These are phyloP conservation scores for Colletotrichum spinosum DNA, from an alignment of 2,329 filamentous ascomycete species.

Conservation along the genomic window DNA sequence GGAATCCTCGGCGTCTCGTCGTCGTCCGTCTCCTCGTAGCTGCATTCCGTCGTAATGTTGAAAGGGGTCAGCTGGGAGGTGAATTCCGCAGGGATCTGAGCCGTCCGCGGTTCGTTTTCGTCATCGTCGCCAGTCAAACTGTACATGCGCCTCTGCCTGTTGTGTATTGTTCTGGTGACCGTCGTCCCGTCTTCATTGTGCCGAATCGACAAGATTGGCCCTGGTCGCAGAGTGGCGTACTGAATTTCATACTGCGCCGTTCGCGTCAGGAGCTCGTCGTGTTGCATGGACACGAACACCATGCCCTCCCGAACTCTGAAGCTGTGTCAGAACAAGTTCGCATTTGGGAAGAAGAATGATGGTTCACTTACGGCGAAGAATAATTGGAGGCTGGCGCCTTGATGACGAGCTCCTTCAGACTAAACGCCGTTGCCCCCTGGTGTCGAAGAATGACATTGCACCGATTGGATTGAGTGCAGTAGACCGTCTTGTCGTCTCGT, in stretches of 20 bases:
- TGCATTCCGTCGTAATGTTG: slow-evolving; percentile 69
- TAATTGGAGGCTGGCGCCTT: slow-evolving; percentile 83
- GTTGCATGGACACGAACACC: slow-evolving; percentile 89
- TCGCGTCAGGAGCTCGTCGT: slow-evolving; percentile 78
- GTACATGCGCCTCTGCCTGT: slow-evolving; percentile 58
- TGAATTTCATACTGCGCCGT: slow-evolving; percentile 83
- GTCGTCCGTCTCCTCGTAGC: slow-evolving; percentile 67
- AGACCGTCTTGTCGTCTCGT: slow-evolving; percentile 84
- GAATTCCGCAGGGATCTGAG: slow-evolving; percentile 70
- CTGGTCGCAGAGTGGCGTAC: slow-evolving; percentile 57
- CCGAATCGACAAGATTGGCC: slow-evolving; percentile 61
- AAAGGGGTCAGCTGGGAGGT: slow-evolving; percentile 60
- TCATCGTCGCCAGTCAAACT: slow-evolving; percentile 57
- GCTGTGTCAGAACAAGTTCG: slow-evolving; percentile 18
- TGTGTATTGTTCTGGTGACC: slow-evolving; percentile 54
- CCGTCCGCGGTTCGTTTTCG: slow-evolving; percentile 57
- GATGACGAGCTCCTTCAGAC: slow-evolving; percentile 86
- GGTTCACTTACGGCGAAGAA: slow-evolving; percentile 81
- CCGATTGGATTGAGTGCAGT: slow-evolving; percentile 87
- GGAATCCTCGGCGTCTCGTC: slow-evolving; percentile 37
- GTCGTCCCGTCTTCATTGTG: slow-evolving; percentile 64
- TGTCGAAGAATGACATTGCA: slow-evolving; percentile 91
- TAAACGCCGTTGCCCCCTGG: slow-evolving; percentile 83
- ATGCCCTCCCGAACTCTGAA: slow-evolving; percentile 87
- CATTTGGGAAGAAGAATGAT: slow-evolving; percentile 5